phyloP scores from a whole-genome alignment of 164 flowering plant genomes.

The Umbilicus rupestris region DNA sequence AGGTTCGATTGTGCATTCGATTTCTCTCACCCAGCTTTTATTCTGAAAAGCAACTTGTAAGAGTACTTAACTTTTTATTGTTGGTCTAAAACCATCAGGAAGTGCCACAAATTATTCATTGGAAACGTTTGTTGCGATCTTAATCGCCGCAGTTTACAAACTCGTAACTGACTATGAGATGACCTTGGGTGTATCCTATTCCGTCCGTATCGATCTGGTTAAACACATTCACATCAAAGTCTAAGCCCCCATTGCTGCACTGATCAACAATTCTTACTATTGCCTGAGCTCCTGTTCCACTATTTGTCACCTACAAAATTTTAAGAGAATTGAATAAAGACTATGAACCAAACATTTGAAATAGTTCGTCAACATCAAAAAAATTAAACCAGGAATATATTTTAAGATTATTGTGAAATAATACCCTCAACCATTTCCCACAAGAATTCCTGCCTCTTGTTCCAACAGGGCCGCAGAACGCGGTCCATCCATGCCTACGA shows the following conservation, averaged over 20 bases:
- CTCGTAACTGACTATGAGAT: constrained; percentile 41
- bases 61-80: no score
- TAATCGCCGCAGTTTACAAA: constrained; percentile 39
- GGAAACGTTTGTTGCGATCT: not conserved
- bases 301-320: constrained; percentile 51
- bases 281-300: constrained; percentile 29
- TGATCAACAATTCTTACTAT: constrained; percentile 73
- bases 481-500: constrained; percentile 46
- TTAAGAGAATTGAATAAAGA: not conserved
- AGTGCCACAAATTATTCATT: no score
- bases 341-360: no score
- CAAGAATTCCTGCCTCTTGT: constrained; percentile 40
- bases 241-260: constrained; percentile 74
- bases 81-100: no score
- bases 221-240: constrained; percentile 50
- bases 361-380: not conserved
- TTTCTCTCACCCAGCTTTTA: no score
- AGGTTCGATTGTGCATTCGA: no score
- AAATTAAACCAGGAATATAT: no score
- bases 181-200: constrained; percentile 34
- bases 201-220: constrained; percentile 46
- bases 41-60: no score
- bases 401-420: not conserved
- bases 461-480: constrained; percentile 45
- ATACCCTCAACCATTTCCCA: constrained; percentile 42